These are phyloP conservation scores for Entomortierella beljakovae DNA, from an alignment of 192 early-diverging fungal genomes.

Conservation along the genomic window DNA sequence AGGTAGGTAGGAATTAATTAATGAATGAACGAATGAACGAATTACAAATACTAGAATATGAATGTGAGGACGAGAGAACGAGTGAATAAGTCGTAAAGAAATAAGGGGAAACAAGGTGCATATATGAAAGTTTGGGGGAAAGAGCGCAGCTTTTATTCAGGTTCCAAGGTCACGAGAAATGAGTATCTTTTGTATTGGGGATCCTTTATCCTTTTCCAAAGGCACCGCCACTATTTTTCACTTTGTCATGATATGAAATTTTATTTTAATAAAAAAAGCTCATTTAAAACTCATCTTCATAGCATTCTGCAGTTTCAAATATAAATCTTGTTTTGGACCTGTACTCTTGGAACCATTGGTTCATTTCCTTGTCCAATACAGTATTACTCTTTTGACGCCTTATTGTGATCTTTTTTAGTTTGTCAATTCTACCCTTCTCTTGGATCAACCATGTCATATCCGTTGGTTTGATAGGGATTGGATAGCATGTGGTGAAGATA, in stretches of 20 bases:
- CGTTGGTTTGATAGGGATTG: slow-evolving; percentile 39
- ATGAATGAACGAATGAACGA: too few species aligned
- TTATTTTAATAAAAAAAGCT: neutral
- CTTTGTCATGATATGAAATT: neutral
- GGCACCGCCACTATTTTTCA: neutral
- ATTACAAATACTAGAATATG: too few species aligned
- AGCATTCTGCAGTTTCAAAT: slow-evolving; percentile 39
- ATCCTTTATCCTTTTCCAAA: too few species aligned
- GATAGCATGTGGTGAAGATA: slow-evolving; percentile 46
- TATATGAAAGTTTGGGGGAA: too few species aligned
- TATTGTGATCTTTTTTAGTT: slow-evolving; percentile 25
- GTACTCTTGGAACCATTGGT: slow-evolving; percentile 14
- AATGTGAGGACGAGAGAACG: too few species aligned
- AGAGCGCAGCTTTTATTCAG: too few species aligned
- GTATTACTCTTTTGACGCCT: slow-evolving; percentile 27
- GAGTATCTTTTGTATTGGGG: too few species aligned
- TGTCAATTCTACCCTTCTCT: neutral
- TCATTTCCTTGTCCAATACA: slow-evolving; percentile 16
- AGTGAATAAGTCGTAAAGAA: too few species aligned
- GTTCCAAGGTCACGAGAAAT: too few species aligned
- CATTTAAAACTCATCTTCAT: slow-evolving; percentile 41
- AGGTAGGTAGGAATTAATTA: neutral
- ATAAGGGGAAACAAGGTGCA: too few species aligned
- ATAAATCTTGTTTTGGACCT: slow-evolving; percentile 7
- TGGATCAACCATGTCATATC: slow-evolving; percentile 14